Conservation (phyloP, 345 rosid species). For the Citrus medica region DNA sequence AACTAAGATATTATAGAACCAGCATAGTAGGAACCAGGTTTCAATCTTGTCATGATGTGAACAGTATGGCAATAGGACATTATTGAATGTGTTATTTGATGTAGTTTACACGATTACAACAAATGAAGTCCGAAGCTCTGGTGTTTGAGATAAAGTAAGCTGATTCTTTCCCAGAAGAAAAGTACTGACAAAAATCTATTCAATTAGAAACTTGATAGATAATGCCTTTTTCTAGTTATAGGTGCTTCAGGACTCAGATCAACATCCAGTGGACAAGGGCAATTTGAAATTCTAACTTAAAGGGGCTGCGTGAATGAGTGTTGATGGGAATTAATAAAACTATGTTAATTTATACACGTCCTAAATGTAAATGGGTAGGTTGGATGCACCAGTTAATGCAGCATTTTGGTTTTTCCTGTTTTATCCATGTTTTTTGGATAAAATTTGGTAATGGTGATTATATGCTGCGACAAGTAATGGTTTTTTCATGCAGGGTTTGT, state of each 20-base stretch:
- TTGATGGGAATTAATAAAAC: neutral
- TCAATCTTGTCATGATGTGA: neutral
- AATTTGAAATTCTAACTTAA: neutral
- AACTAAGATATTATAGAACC: neutral
- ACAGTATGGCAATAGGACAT: neutral
- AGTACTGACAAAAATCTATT: neutral
- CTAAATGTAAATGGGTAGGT: neutral
- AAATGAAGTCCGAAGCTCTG: neutral
- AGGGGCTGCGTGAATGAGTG: neutral
- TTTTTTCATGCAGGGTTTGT: slow-evolving; percentile 56
- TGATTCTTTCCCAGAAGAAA: neutral
- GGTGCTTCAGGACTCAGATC: neutral
- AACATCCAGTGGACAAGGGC: neutral
- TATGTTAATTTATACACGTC: neutral
- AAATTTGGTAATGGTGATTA: neutral
- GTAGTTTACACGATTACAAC: neutral
- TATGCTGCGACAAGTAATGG: neutral
- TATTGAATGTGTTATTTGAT: neutral
- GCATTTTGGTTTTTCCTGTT: neutral
- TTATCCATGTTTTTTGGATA: neutral
- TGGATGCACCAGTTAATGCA: neutral
- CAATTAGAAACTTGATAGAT: neutral
- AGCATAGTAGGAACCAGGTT: neutral
- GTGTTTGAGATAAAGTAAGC: neutral
- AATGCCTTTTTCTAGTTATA: neutral